A percentile compares a stretch with the other conserved stretches of the same genome.
Evolutionary conservation across 768 basidiomycete genomes (phyloP).

Genomic region (Russula virescens): DNA sequence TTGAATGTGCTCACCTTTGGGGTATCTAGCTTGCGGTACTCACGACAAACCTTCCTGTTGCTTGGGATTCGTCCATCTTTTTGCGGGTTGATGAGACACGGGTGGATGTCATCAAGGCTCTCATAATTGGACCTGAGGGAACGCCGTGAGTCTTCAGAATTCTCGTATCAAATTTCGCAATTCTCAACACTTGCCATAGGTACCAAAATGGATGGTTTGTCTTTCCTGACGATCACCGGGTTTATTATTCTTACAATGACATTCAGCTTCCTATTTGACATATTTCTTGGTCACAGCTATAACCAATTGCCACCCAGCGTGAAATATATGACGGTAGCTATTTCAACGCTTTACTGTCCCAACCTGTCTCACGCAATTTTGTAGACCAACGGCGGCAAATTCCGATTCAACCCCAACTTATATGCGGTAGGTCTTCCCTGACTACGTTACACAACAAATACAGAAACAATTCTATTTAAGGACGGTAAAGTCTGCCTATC

Average conservation of each 20-base stretch:
- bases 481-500: conserved; percentile 95
- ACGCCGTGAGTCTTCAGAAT: conserved; percentile 54
- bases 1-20: background rate
- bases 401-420: conserved; percentile 89
- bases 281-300: conserved; percentile 86
- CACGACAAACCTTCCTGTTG: conserved; percentile 89
- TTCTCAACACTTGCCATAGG: conserved; percentile 34
- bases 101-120: conserved; percentile 87
- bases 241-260: conserved; percentile 8
- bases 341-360: background rate
- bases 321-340: conserved; percentile 61
- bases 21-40: conserved; percentile 76
- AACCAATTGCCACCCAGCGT: conserved; percentile 80
- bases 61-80: conserved; percentile 93
- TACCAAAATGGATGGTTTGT: conserved; percentile 88
- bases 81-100: conserved; percentile 87
- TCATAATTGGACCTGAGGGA: conserved; percentile 88
- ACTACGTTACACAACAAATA: background rate
- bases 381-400: conserved; percentile 84
- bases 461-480: conserved; percentile 33
- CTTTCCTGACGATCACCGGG: background rate
- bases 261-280: conserved; percentile 73
- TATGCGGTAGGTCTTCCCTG: conserved; percentile 58
- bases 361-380: background rate
- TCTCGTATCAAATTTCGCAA: conserved; percentile 1